Percentiles rank a stretch among this genome's conserved stretches.
phyloP scores from a whole-genome alignment of 2,329 filamentous ascomycete genomes.

The Fusarium clavum region DNA sequence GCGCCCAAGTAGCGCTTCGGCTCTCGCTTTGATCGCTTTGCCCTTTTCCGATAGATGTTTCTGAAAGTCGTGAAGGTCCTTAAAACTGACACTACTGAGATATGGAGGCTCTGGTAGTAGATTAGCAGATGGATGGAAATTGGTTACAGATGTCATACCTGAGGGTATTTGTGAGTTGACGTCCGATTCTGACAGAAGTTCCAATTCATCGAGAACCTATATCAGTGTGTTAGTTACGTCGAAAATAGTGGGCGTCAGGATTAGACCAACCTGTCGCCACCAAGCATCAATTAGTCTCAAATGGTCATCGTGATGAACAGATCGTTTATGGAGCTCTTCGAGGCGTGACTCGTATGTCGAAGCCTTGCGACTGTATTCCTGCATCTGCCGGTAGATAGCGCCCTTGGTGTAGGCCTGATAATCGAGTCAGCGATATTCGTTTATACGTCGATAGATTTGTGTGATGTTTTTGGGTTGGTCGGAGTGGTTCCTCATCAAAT shows the following conservation, averaged over 20 bases:
- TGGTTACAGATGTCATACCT: slow-evolving; percentile 40
- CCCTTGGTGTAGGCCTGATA: slow-evolving; percentile 73
- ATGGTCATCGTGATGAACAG: slow-evolving; percentile 90
- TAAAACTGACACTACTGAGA: slow-evolving; percentile 69
- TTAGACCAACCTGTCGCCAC: slow-evolving; percentile 83
- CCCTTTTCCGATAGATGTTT: slow-evolving; percentile 82
- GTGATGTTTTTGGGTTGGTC: slow-evolving; percentile 32
- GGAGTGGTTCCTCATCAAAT: slow-evolving; percentile 36
- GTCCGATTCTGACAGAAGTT: slow-evolving; percentile 65
- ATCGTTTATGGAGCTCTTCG: slow-evolving; percentile 81
- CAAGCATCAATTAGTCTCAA: slow-evolving; percentile 90
- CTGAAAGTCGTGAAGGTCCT: slow-evolving; percentile 78
- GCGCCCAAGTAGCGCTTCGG: slow-evolving; percentile 74
- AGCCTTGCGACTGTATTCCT: slow-evolving; percentile 95
- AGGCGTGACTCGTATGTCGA: slow-evolving; percentile 82
- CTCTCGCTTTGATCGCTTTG: slow-evolving; percentile 78
- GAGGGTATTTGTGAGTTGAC: slow-evolving; percentile 39
- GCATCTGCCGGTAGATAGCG: slow-evolving; percentile 97
- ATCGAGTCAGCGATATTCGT: slow-evolving; percentile 44
- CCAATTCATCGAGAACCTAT: slow-evolving; percentile 73
- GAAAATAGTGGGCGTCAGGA: background rate
- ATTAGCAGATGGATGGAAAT: slow-evolving; percentile 24
- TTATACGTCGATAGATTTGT: slow-evolving; percentile 39
- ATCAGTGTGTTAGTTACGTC: slow-evolving; percentile 23
- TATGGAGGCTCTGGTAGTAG: slow-evolving; percentile 64